Evolutionary conservation across 345 rosid genomes (phyloP), one percentile per base, ranked within the genome.

Genomic region (Abelmoschus esculentus): DNA sequence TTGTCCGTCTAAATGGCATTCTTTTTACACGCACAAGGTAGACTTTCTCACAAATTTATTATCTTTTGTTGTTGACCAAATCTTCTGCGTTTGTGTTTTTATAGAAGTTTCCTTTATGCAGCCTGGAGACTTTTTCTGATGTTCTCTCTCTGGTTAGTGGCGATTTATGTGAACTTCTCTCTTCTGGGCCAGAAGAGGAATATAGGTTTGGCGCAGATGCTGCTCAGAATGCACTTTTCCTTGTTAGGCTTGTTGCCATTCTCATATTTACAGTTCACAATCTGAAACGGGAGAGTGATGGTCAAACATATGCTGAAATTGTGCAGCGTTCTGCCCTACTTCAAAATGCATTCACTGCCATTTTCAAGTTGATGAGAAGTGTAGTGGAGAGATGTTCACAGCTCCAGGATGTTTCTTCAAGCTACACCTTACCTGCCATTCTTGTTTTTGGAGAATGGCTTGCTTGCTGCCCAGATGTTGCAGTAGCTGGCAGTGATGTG

Each of bases 21-120:
- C 90, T 93, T 26, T 93, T 93, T 71, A 91, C 98, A 15, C 86
- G 89, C 64, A 89, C 96, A 67, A 93, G 98, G 98, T 93, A 80
- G 38, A 53, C 46, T 62, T 31, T 66, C 65, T 36, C 15, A 19
- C 40, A 2, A 12, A 32, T 32, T 75, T 54, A 5, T 6, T 9
- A 9, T 7, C 66, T 73, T 18, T 8, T 61, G 28, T 81, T 70
- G 22, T 65, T 70, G 10, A 7, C n/a, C 18, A 42, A 50, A 8
- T 29, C 61, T 14, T 26, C n/a, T 63, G 36, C 42, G 29, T 42
- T 1, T 53, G 2, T 29, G 18, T 32, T 15, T 69, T 38, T 53
- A 60, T 26, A 6, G 32, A 17, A 70, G 32, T 7, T 12, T 78
- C 64, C 61, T 62, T 78, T 77, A 34, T 72, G 66, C 87, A 93